Evolutionary conservation across 768 basidiomycete genomes (phyloP), one percentile per base, ranked within the genome.

Genomic region (Podaxis sp.): DNA sequence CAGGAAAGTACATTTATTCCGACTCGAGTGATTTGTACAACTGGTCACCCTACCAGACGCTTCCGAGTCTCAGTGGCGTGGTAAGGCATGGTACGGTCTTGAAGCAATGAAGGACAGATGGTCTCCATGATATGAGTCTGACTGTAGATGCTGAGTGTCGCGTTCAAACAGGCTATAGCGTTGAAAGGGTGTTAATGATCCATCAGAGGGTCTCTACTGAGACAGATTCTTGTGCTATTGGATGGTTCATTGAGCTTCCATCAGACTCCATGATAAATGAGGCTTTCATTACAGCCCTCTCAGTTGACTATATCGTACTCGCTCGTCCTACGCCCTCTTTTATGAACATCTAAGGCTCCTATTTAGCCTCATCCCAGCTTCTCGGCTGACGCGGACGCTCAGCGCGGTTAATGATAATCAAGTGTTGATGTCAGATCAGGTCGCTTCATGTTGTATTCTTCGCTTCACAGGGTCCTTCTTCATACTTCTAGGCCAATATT

Each of bases 1-100:
- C 55, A 66, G 74, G 75, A 2, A 75, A 75, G 66, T 75, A 75
- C 63, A 75, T 75, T 50, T 74, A 75, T 56, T 73, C 74, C 12
- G 75, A 76, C 56, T 76, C 75, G 2, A 72, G 69, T 41, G 75
- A 76, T 58, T 61, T 75, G 28, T 72, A 68, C 58, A 74, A 40
- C 46, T 76, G 74, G 75, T 72, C 73, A 7, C 71, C 70, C 15
- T 73, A 68, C 33, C 60, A 71, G 62, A 71, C 68, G 11, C 46
- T 75, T 48, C 75, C 73, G 4, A 63, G 64, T 22, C 66, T 75
- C 46, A 74, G 72, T 66, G 74, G 73, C 3, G 65, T 65, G 5
- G 72, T 73, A 3, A 68, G 73, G 63, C 74, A 75, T 65, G 75
- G 74, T 10, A 76, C 75, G 1, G 72, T 75, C 2, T 64, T 75